Conservation (phyloP, 495 filamentous ascomycete species). For the Penicillium longicatenatum region DNA sequence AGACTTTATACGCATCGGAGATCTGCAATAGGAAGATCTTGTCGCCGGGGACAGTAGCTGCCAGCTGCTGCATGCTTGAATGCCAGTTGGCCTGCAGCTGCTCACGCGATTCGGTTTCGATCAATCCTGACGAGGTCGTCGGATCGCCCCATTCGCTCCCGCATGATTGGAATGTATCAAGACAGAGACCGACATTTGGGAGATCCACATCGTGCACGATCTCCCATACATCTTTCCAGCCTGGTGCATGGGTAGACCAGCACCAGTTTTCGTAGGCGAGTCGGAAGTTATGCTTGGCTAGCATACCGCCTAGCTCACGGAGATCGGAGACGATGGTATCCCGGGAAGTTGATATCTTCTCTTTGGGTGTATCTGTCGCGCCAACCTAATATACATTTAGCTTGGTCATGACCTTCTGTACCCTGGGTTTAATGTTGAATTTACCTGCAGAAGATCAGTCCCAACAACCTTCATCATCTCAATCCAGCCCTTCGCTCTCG, state of each 20-base stretch:
- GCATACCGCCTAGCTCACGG: slow-evolving; percentile 62
- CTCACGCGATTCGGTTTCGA: slow-evolving; percentile 40
- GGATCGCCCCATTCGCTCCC: slow-evolving; percentile 80
- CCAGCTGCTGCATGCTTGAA: slow-evolving; percentile 56
- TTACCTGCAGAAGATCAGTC: slow-evolving; percentile 73
- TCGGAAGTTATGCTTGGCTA: slow-evolving; percentile 55
- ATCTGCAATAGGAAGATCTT: slow-evolving; percentile 81
- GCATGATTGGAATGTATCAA: slow-evolving; percentile 81
- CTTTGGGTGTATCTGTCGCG: slow-evolving; percentile 61
- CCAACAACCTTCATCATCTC: slow-evolving; percentile 70
- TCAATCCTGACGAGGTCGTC: slow-evolving; percentile 62
- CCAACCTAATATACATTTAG: slow-evolving; percentile 53
- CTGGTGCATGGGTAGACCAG: slow-evolving; percentile 72
- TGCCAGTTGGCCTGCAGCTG: slow-evolving; percentile 54
- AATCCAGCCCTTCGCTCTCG: slow-evolving; percentile 68
- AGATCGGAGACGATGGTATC: slow-evolving; percentile 62
- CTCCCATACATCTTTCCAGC: slow-evolving; percentile 68
- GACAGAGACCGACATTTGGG: slow-evolving; percentile 71
- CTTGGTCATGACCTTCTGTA: background rate
- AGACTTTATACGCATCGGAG: slow-evolving; percentile 71
- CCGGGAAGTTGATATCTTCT: slow-evolving; percentile 50
- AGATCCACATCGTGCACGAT: slow-evolving; percentile 63
- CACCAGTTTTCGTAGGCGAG: slow-evolving; percentile 87
- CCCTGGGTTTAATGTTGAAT: background rate
- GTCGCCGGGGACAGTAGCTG: slow-evolving; percentile 58